Evolutionary conservation across 2,329 filamentous ascomycete genomes (phyloP).

Genomic region (Paecilomyces formosus): DNA sequence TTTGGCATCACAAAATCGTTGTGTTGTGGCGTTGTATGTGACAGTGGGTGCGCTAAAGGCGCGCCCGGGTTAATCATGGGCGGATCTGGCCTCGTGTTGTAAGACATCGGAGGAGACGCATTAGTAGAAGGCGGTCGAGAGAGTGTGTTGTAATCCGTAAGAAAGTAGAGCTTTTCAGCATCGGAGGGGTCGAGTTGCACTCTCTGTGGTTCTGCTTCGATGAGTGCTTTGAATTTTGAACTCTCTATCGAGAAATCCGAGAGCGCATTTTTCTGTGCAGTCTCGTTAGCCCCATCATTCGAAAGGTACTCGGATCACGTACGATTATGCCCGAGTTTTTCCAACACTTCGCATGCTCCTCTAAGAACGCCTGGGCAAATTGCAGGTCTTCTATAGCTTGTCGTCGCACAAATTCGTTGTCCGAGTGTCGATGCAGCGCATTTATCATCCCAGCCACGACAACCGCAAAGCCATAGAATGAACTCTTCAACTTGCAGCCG

Average conservation of each 20-base stretch:
- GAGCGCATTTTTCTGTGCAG: neutral
- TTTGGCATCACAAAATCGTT: neutral
- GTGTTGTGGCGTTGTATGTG: neutral
- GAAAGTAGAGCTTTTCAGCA: neutral
- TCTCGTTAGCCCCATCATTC: neutral
- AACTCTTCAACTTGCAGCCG: neutral
- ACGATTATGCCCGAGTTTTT: neutral
- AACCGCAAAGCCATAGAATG: neutral
- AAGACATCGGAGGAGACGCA: neutral
- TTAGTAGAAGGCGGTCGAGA: neutral
- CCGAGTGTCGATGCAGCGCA: neutral
- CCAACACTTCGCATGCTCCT: neutral
- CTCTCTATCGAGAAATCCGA: neutral
- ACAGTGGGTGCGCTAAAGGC: neutral
- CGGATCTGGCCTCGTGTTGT: neutral
- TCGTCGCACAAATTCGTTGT: neutral
- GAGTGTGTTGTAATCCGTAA: neutral
- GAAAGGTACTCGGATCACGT: neutral
- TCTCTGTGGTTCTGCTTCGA: neutral
- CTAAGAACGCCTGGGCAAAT: neutral
- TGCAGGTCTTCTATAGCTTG: neutral
- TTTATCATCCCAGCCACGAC: neutral
- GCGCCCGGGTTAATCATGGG: neutral
- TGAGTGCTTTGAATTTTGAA: neutral
- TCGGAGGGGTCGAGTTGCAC: neutral